A percentile compares a stretch with the other conserved stretches of the same genome.
Conservation (phyloP, 1,139 yeast species). For the Arxiozyma telluris region DNA sequence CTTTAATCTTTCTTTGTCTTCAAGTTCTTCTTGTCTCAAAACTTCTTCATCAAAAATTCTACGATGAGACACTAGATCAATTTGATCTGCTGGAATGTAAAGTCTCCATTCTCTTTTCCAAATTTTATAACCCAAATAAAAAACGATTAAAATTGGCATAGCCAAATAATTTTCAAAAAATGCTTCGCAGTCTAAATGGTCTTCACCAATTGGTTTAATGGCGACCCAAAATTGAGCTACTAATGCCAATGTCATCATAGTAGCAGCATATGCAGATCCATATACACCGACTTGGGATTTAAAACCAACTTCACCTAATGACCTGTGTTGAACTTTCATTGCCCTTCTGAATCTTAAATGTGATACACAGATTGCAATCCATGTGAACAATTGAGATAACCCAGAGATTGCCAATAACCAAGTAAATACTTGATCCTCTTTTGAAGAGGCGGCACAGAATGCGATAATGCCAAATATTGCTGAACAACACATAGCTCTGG, state of each 20-base stretch:
- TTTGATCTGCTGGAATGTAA: slow-evolving; percentile 43
- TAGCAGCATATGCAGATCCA: slow-evolving; percentile 46
- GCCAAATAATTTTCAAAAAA: slow-evolving; percentile 62
- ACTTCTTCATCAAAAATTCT: slow-evolving; percentile 61
- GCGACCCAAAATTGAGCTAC: slow-evolving; percentile 52
- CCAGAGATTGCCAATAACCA: slow-evolving; percentile 68
- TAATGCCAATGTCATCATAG: slow-evolving; percentile 42
- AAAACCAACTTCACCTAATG: slow-evolving; percentile 45
- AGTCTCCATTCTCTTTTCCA: slow-evolving; percentile 51
- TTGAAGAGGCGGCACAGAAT: slow-evolving; percentile 51
- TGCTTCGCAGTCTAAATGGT: slow-evolving; percentile 39
- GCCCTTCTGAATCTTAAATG: slow-evolving; percentile 62
- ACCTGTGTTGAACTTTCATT: slow-evolving; percentile 47
- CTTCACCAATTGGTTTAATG: slow-evolving; percentile 52
- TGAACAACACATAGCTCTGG: slow-evolving; percentile 45
- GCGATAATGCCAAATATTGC: slow-evolving; percentile 48
- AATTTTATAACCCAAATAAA: slow-evolving; percentile 49
- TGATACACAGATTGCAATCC: slow-evolving; percentile 57
- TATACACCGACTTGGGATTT: slow-evolving; percentile 45
- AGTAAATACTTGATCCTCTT: slow-evolving; percentile 51
- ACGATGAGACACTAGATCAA: slow-evolving; percentile 67
- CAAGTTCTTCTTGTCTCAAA: slow-evolving; percentile 58
- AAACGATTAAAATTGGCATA: slow-evolving; percentile 49
- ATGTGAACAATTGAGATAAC: slow-evolving; percentile 56
- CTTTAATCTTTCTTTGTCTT: slow-evolving; percentile 48